A percentile compares a stretch with the other conserved stretches of the same genome.
Evolutionary conservation across 345 rosid species (phyloP).

Genomic region (Syzygium jambos): DNA sequence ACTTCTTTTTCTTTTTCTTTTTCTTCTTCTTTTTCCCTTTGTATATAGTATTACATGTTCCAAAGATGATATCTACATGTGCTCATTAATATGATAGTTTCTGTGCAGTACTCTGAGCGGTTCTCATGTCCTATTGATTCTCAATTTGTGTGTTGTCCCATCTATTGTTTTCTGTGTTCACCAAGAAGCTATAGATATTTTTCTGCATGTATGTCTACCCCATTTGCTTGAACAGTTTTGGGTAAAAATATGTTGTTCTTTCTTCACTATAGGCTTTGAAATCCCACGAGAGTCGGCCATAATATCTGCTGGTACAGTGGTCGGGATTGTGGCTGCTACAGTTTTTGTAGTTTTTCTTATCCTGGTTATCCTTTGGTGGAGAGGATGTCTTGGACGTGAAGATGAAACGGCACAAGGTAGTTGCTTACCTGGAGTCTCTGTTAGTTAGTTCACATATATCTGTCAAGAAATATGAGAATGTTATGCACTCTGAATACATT

Average conservation of each 20-base stretch:
- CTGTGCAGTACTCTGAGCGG: neutral
- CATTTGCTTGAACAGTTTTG: neutral
- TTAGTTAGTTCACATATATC: too few relatives aligned
- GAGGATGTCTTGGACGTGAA: neutral
- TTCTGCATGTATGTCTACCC: neutral
- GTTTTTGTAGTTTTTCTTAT: conserved; percentile 1
- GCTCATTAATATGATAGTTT: neutral
- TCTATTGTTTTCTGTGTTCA: neutral
- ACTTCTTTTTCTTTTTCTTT: neutral
- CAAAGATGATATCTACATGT: neutral
- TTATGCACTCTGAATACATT: too few relatives aligned
- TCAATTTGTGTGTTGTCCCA: neutral
- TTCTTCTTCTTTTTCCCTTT: neutral
- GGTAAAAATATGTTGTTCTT: neutral
- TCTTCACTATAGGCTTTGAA: neutral
- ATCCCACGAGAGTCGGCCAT: neutral
- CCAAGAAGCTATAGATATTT: neutral
- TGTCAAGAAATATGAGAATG: too few relatives aligned
- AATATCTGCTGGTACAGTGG: neutral
- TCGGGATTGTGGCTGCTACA: conserved; percentile 2
- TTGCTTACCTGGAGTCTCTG: neutral
- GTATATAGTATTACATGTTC: neutral
- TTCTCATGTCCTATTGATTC: neutral
- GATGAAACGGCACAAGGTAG: neutral
- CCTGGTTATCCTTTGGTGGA: conserved; percentile 8